Percentiles rank a stretch among this genome's conserved stretches.
Conservation (phyloP, 2,329 filamentous ascomycete species). For the Aspergillus sp. region DNA sequence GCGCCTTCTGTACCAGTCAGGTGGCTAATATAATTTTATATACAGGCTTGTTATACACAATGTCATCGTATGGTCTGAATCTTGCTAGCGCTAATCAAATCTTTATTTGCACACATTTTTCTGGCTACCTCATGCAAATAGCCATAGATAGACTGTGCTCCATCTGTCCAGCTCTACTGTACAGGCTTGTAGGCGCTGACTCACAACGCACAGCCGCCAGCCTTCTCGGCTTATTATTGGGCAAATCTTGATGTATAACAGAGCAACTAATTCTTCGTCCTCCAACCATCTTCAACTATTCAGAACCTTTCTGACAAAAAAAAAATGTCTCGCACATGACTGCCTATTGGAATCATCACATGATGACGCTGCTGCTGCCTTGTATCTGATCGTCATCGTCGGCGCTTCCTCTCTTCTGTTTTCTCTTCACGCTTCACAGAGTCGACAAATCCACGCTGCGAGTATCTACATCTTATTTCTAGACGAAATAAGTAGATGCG, state of each 20-base stretch:
- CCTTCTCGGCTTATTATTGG: neutral
- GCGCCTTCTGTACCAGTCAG: no score
- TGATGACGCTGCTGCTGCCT: constrained; percentile 5
- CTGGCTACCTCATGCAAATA: no score
- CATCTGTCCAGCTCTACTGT: no score
- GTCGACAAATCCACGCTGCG: constrained; percentile 36
- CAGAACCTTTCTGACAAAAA: neutral
- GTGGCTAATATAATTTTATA: no score
- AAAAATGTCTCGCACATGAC: neutral
- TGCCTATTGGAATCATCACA: constrained; percentile 6
- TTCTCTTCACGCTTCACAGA: constrained; percentile 47
- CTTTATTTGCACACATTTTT: no score
- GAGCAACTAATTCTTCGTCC: neutral
- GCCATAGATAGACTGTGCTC: no score
- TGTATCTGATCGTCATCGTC: constrained; percentile 21
- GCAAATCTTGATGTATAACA: neutral
- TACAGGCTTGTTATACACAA: no score
- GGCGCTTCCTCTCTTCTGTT: constrained; percentile 30
- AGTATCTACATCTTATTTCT: constrained; percentile 20
- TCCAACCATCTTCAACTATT: neutral
- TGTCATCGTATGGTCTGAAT: no score
- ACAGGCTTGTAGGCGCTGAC: neutral
- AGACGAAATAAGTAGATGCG: constrained; percentile 29
- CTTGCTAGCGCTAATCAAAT: neutral
- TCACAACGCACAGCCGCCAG: neutral